Base-by-base conservation (phyloP, 768 basidiomycete genomes). In the Calvatia gigantea region DNA sequence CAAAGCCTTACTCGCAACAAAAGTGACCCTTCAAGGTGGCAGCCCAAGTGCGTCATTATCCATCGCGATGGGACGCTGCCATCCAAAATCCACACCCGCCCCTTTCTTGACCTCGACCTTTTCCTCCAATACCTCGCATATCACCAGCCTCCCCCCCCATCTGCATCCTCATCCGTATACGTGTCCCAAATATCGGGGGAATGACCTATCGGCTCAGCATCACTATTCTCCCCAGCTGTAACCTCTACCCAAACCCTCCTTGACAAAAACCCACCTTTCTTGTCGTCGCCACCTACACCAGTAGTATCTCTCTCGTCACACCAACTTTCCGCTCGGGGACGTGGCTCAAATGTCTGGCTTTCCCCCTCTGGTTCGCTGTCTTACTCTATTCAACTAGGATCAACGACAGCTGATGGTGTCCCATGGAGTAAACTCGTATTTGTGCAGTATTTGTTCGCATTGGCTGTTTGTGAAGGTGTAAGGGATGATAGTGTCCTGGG, bases 231-330 rank as follows among this genome's bases (percentile, higher is more conserved):
- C 29, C 92, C 97, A 68, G 84, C 85, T 0, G 89, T 99, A 9
- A 93, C 93, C 1, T 94, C 91, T 61, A 98, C 96, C 0, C 97
- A 98, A 67, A 94, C 93, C 2, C 83, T 98, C 81, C 75, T 98
- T 4, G 92, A 97, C 65, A 90, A 86, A 62, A 98, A 97, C 66
- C 85, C 85, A 6, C 76, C 70, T 9, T 72, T 97, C 15, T 77
- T 95, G 33, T 73, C 82, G 2, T 64, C 73, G 5, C 78, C 97
- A 2, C 90, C 91, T 1, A 72, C 85, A 0, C 94, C 94, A 0
- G 61, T 94, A 11, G 75, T 94, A 35, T 96, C 89, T 38, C 72
- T 98, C 32, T 95, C 94, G 0, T 87, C 91, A 0, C 85, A 86
- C 61, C 97, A 98, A 67, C 79, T 97, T 4, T 76, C 88, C 11